Evolutionary conservation across 1,284 basidiomycete species (phyloP).

Genomic region (Anthracocystis setariae): DNA sequence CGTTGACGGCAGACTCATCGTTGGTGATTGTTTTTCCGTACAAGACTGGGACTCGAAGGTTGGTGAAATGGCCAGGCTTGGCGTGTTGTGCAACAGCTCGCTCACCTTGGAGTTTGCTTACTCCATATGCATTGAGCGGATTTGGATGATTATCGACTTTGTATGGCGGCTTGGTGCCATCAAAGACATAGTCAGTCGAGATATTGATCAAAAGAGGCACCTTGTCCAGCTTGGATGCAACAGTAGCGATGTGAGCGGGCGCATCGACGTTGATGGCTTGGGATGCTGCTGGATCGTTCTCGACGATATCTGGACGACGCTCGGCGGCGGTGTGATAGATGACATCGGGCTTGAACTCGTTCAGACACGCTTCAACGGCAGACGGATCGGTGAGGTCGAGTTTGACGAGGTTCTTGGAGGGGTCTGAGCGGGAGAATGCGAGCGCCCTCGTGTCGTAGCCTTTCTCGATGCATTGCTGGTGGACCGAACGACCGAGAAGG

Average conservation of each 20-base stretch:
- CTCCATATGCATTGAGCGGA: slow-evolving; percentile 71
- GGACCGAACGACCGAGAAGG: slow-evolving; percentile 70
- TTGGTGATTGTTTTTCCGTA: slow-evolving; percentile 56
- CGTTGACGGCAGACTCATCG: slow-evolving; percentile 64
- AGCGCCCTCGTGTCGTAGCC: slow-evolving; percentile 61
- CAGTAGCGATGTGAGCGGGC: slow-evolving; percentile 67
- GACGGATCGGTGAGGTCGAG: slow-evolving; percentile 70
- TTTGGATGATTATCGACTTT: slow-evolving; percentile 68
- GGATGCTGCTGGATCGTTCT: slow-evolving; percentile 69
- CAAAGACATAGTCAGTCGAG: slow-evolving; percentile 69
- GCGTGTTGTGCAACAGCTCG: slow-evolving; percentile 63
- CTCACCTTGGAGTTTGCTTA: slow-evolving; percentile 63
- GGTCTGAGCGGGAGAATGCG: slow-evolving; percentile 69
- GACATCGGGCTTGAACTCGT: slow-evolving; percentile 67
- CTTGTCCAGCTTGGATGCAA: slow-evolving; percentile 53
- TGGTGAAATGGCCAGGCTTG: slow-evolving; percentile 55
- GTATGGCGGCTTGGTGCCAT: slow-evolving; percentile 69
- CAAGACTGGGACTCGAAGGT: slow-evolving; percentile 69
- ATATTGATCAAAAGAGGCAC: slow-evolving; percentile 69
- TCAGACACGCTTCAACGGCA: slow-evolving; percentile 69
- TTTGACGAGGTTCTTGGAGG: slow-evolving; percentile 65
- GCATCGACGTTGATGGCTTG: slow-evolving; percentile 70
- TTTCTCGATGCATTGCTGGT: slow-evolving; percentile 35
- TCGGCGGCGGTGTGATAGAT: slow-evolving; percentile 72
- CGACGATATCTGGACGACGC: slow-evolving; percentile 67